Base-by-base conservation (phyloP, 2,329 filamentous ascomycete genomes). In the Colletotrichum tabaci region DNA sequence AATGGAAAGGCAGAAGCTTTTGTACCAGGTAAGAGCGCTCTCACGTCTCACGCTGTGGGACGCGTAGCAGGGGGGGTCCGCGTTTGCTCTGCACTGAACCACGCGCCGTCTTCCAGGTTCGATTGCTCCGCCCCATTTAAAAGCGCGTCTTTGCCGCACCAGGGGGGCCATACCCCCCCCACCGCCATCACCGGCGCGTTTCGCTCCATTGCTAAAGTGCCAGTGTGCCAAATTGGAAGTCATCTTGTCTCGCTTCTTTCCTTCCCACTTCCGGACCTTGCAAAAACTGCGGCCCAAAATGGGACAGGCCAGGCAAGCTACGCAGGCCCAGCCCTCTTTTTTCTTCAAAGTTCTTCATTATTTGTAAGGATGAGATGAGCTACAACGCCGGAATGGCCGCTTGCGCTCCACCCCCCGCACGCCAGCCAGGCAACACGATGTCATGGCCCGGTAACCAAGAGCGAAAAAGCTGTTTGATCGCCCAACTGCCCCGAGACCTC, bases 21-120 rank as follows among this genome's bases (percentile, higher is more conserved):
- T 74, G 71, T 73, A 73, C 56, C 65, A 62, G 62, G 61, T 46
- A 57, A 56, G 52, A 50, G 53, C 56, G 50, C 62, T 60, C 56
- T 71, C 73, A 71, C 61, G 71, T 61, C 46, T 49, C 52, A 35
- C 57, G 57, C 38, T 46, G 56, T 58, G 66, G 65, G 62, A 67
- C 71, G 71, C 71, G 71, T 74, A 58, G 38, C 38, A 60, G 66
- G 70, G 61, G 62, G 53, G 26, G 10, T 47, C 66, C 67, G 67
- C 70, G 68, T 74, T 72, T 72, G 38, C 63, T 66, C 52, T 42
- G 30, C 47, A 18, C 60, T 52, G 35, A 62, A 68, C 52, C 61
- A 57, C 66, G 62, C 50, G 60, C 66, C 49, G n/a, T 30, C 62
- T 57, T 18, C 13, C 35, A 42, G 26, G 26, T 18, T 47, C 44